These are phyloP conservation scores for Neurospora sp. DNA, from an alignment of 495 filamentous ascomycete species.

Conservation along the genomic window DNA sequence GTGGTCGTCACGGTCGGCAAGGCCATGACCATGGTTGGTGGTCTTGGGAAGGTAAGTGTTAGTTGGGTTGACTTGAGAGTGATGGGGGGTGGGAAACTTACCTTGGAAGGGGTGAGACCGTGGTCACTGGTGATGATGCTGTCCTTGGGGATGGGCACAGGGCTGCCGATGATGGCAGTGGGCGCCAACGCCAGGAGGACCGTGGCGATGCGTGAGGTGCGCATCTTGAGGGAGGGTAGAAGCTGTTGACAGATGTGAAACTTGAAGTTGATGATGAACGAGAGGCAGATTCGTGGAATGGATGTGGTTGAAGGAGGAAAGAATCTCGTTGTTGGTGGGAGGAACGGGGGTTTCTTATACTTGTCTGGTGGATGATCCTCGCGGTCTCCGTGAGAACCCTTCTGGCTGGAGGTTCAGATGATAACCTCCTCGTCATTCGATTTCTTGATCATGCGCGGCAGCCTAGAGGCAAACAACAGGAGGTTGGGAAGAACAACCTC, in stretches of 20 bases:
- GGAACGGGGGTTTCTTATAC: neutral
- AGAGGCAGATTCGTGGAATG: neutral
- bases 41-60: neutral
- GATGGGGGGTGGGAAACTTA: neutral
- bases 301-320: neutral
- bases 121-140: neutral
- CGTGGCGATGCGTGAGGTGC: neutral
- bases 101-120: neutral
- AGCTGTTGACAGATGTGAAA: neutral
- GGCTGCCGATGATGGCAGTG: neutral
- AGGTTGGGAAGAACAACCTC: neutral
- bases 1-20: neutral
- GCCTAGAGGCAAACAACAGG: neutral
- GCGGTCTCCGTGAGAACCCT: neutral
- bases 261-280: neutral
- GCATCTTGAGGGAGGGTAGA: neutral
- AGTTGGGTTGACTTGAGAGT: neutral
- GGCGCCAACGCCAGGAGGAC: neutral
- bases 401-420: neutral
- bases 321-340: neutral
- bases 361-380: neutral
- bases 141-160: neutral
- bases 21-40: neutral
- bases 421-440: accelerated
- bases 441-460: neutral